Conservation (phyloP, 495 filamentous ascomycete genomes). For the Cercophora samala region DNA sequence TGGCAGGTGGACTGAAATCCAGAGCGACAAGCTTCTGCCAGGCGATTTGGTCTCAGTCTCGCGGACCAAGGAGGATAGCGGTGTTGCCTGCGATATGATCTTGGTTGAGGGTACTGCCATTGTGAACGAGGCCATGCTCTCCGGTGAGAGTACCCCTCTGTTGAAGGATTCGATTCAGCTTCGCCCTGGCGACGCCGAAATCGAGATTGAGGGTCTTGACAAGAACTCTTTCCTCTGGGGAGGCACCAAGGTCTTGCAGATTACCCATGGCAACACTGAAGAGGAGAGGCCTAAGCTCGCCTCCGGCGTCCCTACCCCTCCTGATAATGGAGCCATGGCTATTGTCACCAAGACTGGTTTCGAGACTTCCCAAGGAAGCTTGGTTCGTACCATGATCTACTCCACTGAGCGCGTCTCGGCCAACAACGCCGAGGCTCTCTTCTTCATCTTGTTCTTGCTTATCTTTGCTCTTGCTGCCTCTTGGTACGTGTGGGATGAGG, state of each 20-base stretch:
- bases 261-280: constrained; percentile 80
- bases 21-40: constrained; percentile 90
- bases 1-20: constrained; percentile 81
- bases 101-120: constrained; percentile 92
- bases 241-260: constrained; percentile 94
- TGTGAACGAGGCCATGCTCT: constrained; percentile 99
- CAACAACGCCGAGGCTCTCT: constrained; percentile 88
- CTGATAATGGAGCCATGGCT: constrained; percentile 91
- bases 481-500: constrained; percentile 99
- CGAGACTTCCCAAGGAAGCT: constrained; percentile 94
- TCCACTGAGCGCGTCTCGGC: constrained; percentile 97
- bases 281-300: constrained; percentile 62
- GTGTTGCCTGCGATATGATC: constrained; percentile 96
- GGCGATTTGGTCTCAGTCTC: constrained; percentile 95
- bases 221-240: constrained; percentile 96
- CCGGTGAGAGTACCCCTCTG: constrained; percentile 93
- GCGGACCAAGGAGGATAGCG: constrained; percentile 93
- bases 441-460: constrained; percentile 95
- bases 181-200: constrained; percentile 72
- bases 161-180: constrained; percentile 96
- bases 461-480: constrained; percentile 95
- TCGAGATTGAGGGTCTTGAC: constrained; percentile 89
- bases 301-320: constrained; percentile 68
- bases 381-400: constrained; percentile 99
- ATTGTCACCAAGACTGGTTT: constrained; percentile 97